These are phyloP conservation scores for grape (Vitis vinifera) DNA, from an alignment of 164 flowering plant genomes.

Conservation along the genomic window DNA sequence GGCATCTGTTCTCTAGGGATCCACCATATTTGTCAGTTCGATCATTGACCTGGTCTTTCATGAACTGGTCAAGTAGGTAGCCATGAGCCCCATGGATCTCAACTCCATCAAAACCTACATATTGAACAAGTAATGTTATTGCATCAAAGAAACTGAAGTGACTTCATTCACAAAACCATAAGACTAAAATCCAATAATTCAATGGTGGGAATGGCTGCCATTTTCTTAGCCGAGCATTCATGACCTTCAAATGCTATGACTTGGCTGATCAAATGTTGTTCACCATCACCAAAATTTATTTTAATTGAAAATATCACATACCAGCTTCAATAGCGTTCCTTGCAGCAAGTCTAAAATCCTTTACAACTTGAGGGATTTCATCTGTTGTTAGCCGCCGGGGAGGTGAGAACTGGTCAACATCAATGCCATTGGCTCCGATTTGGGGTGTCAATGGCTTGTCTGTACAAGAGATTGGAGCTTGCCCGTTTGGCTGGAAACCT, in stretches of 20 bases:
- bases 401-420: slow-evolving; percentile 25
- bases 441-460: slow-evolving; percentile 36
- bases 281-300: neutral
- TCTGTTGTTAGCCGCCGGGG: slow-evolving; percentile 35
- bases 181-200: no score
- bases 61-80: slow-evolving; percentile 59
- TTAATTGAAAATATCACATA: neutral
- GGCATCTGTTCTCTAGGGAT: slow-evolving; percentile 49
- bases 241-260: neutral
- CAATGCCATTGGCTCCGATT: slow-evolving; percentile 26
- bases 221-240: neutral
- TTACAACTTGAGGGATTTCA: slow-evolving; percentile 34
- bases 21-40: slow-evolving; percentile 63
- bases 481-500: slow-evolving; percentile 59
- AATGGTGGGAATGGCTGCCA: no score
- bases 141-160: no score
- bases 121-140: neutral
- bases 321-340: slow-evolving; percentile 43
- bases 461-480: slow-evolving; percentile 47
- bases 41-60: slow-evolving; percentile 63
- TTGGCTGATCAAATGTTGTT: neutral
- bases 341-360: slow-evolving; percentile 36
- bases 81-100: slow-evolving; percentile 71
- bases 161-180: no score
- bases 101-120: slow-evolving; percentile 59